Base-by-base conservation (phyloP, 257 asterid species). In the Nemophila menziesii region DNA sequence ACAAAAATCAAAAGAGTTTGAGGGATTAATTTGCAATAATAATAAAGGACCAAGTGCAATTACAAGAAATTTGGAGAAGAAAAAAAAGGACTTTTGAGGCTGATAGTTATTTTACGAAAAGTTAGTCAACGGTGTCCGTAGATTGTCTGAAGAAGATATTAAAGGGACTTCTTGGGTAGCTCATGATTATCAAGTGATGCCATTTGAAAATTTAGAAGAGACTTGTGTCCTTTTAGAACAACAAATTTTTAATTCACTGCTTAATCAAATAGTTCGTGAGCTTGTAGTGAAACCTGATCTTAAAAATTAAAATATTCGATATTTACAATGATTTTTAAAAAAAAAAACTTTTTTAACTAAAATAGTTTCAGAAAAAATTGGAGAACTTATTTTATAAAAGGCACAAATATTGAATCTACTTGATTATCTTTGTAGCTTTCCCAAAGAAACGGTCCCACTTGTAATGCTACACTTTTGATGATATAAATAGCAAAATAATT, bases 211-310 rank as follows among this genome's bases (percentile, higher is more conserved):
- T 46, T 55, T 56, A 39, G 78, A 72, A 57, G 77, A 73, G 6
- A 57, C 60, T 8, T 71, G 75, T 46, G 43, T 16, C 23, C 54
- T 54, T 12, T 60, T 65, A 44, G 80, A 70, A 14, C 67, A 61
- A 16, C 65, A 65, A 36, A 68, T 70, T 67, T 61, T 77, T 21
- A 43, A 77, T 39, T 48, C 22, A 0, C 44, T 74, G 52, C 3
- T 74, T 47, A 22, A 23, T 38, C 75, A 71, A 46, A 26, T 71
- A 22, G 74, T 78, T 20, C 60, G 63, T 44, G 78, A 78, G 43
- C 72, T 73, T 22, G 38, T 60, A 21, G n/a, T 43, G 22, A 24
- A 21, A 22, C 44, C 17, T 23, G n/a, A n/a, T n/a, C n/a, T n/a
- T n/a, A n/a, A 48, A 44, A 16, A 46, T 40, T 24, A 24, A 24